Percentiles rank a stretch among this genome's conserved stretches.
phyloP scores from a whole-genome alignment of 2,329 filamentous ascomycete species.

The Tolypocladium sp. region DNA sequence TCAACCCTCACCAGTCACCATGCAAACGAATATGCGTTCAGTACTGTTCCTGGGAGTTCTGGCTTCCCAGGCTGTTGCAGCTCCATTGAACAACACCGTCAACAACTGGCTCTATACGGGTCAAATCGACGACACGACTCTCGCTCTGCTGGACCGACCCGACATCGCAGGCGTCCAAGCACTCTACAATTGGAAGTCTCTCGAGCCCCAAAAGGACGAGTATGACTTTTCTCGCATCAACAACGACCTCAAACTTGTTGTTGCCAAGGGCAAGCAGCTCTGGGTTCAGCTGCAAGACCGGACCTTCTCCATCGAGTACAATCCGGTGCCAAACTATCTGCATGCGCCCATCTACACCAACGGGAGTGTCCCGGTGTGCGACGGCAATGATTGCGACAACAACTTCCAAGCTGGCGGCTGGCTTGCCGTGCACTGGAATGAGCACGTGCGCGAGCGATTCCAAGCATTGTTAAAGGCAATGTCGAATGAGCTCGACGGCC shows the following conservation, averaged over 20 bases:
- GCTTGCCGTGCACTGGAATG: neutral
- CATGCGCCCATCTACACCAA: conserved; percentile 9
- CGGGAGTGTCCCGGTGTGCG: conserved; percentile 9
- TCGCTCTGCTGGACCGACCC: neutral
- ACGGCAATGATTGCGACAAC: conserved; percentile 6
- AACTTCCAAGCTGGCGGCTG: neutral
- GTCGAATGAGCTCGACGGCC: conserved; percentile 8
- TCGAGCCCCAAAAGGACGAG: neutral
- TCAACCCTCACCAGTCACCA: too few species aligned
- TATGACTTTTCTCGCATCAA: neutral
- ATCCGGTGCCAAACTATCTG: conserved; percentile 9
- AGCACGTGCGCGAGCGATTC: conserved; percentile 5
- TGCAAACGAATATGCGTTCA: neutral
- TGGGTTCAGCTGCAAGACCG: conserved; percentile 13
- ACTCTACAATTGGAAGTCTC: neutral
- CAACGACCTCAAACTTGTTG: conserved; percentile 19
- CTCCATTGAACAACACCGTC: neutral
- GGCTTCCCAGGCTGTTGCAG: neutral
- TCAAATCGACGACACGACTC: neutral
- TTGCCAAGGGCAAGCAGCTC: conserved; percentile 10
- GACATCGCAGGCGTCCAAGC: neutral
- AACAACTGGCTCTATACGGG: neutral
- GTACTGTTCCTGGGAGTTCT: neutral
- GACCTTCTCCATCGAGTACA: conserved; percentile 4
- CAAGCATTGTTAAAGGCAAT: conserved; percentile 8